Conservation (phyloP, 2,329 filamentous ascomycete species). For the Pseudopyrenochaeta lycopersici region DNA sequence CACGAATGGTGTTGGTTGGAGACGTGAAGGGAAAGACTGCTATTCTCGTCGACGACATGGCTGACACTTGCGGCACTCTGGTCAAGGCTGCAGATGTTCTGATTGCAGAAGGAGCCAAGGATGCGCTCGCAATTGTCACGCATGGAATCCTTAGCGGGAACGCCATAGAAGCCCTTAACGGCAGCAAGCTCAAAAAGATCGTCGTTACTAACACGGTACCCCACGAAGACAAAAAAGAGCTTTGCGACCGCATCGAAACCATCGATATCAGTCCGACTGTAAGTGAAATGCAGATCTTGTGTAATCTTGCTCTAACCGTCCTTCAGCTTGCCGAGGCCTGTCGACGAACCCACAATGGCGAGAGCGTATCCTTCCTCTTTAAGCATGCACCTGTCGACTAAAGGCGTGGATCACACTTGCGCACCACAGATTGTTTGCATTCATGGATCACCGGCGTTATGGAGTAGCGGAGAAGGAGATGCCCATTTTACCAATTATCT, state of each 20-base stretch:
- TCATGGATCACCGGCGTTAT: slow-evolving; percentile 25
- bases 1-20: slow-evolving; percentile 94
- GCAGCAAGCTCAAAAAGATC: slow-evolving; percentile 76
- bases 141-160: slow-evolving; percentile 91
- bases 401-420: slow-evolving; percentile 7
- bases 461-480: slow-evolving; percentile 15
- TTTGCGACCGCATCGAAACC: slow-evolving; percentile 82
- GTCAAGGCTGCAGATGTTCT: slow-evolving; percentile 90
- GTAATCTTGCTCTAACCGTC: slow-evolving; percentile 18
- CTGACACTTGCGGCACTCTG: slow-evolving; percentile 90
- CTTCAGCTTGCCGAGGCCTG: slow-evolving; percentile 72
- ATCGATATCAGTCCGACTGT: slow-evolving; percentile 89
- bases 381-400: slow-evolving; percentile 68
- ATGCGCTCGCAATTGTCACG: slow-evolving; percentile 94
- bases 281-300: slow-evolving; percentile 32
- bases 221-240: slow-evolving; percentile 79
- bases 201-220: slow-evolving; percentile 93
- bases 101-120: slow-evolving; percentile 78
- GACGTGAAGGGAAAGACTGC: slow-evolving; percentile 90
- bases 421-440: slow-evolving; percentile 13
- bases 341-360: slow-evolving; percentile 75
- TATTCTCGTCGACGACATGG: slow-evolving; percentile 98
- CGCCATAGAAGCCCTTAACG: slow-evolving; percentile 86
- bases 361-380: slow-evolving; percentile 75
- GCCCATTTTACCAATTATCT: slow-evolving; percentile 6